A percentile compares a stretch with the other conserved stretches of the same genome.
These are phyloP conservation scores for Psilocybe azurescens DNA, from an alignment of 768 basidiomycete genomes.

Conservation along the genomic window DNA sequence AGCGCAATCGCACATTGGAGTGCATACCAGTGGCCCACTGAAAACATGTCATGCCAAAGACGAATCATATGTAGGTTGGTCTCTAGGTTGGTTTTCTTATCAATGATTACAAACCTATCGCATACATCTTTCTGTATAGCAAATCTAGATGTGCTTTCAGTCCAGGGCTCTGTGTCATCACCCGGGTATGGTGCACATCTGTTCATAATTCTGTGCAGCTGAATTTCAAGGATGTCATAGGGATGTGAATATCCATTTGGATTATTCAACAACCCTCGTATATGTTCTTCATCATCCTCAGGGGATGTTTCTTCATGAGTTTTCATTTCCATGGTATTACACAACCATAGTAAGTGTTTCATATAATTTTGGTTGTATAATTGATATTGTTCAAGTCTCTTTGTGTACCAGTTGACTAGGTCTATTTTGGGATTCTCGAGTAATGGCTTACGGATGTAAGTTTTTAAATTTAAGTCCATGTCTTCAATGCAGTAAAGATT, in stretches of 20 bases:
- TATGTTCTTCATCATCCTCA: too few relatives aligned
- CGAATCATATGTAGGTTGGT: too few relatives aligned
- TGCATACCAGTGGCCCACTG: too few relatives aligned
- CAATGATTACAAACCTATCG: conserved; percentile 1
- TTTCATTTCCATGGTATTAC: too few relatives aligned
- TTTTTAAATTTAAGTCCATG: background rate
- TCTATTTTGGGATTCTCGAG: background rate
- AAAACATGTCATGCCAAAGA: too few relatives aligned
- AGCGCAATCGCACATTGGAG: too few relatives aligned
- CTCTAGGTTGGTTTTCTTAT: background rate
- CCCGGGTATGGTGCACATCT: background rate
- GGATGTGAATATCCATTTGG: too few relatives aligned
- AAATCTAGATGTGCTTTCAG: background rate
- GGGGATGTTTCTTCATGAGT: too few relatives aligned
- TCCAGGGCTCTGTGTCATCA: background rate
- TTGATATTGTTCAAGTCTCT: background rate
- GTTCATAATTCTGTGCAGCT: background rate
- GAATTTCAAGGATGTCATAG: too few relatives aligned
- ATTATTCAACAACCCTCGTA: too few relatives aligned
- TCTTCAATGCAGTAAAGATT: background rate
- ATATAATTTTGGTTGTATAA: background rate
- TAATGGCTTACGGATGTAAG: background rate
- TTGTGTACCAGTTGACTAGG: conserved; percentile 6
- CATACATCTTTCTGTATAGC: background rate
- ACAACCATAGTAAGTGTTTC: too few relatives aligned